Base-by-base conservation (phyloP, 257 asterid genomes). In the Fraxinus excelsior region DNA sequence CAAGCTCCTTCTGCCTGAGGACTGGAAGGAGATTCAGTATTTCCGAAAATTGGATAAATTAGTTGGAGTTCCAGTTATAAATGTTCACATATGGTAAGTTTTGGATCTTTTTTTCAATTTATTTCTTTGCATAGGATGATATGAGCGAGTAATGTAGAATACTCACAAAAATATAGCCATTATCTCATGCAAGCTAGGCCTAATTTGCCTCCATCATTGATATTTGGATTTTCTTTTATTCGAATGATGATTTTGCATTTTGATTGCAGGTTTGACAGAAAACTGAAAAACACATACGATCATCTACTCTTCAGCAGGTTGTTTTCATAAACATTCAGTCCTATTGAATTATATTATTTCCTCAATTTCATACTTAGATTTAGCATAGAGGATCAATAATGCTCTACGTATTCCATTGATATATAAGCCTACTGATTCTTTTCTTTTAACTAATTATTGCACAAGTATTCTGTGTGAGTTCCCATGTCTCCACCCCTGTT, bases 251-350 rank as follows among this genome's bases (percentile, higher is more conserved):
- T 51, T 56, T 56, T 42, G 68, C 68, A 53, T 79, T 80, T 53
- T 31, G 42, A 35, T 72, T 90, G 89, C 96, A 94, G 98, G 98
- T 94, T 94, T 34, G 98, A 94, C 87, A 87, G 97, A 83, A 94
- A 94, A 81, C 88, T 94, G 83, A 94, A 89, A 62, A 94, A 94
- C 90, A 87, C 96, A 42, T 92, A 88, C 21, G 99, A 94, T 83
- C 92, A 91, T 87, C 90, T 92, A 67, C 97, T 94, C 44, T 94
- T 94, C 85, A 94, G 99, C 97, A 93, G 98, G 98, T 93, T 70
- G 73, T 26, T 72, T 65, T 70, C 74, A 23, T 44, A 34, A 67
- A 28, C 65, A 26, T 71, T 65, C 51, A 28, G 26, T 60, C 46
- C 67, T 5, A 29, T 42, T 18, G 3, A 76, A 6, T 32, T 70